Base-by-base conservation (phyloP, 805 yeast species). In the Cyberlindnera samutprakarnensis region DNA sequence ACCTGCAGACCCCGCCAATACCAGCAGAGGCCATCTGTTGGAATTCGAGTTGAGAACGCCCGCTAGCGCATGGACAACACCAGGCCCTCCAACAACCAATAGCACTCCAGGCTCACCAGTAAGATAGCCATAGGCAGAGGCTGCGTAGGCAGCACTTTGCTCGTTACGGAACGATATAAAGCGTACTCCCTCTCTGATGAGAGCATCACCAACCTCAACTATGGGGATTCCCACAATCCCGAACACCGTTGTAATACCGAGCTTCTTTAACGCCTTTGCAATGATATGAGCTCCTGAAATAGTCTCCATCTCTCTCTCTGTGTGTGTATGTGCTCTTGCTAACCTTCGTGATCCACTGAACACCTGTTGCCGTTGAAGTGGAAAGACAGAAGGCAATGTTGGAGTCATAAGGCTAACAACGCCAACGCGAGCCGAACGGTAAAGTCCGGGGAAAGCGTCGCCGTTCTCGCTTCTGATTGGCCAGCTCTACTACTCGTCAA, bases 151-250 rank as follows among this genome's bases (percentile, higher is more conserved):
- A 0, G 88, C 87, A 12, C 80, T 64, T 45, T 79, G 87, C 47
- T 79, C 87, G 51, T 79, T 79, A 38, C 87, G 59, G 49, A 78
- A 78, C 1, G 77, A 49, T 24, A 78, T 52, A 50, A 79, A 79
- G 35, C 59, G 55, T 37, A 80, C 68, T 2, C 78, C 82, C 12
- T 55, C 50, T 7, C 54, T 56, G 14, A 75, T 70, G 39, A 72
- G 59, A 1, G 77, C 72, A 34, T 78, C 79, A 13, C 85, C 86
- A 14, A 75, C 51, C 53, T 79, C 84, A 11, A 79, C 81, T 8
- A 79, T 75, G 1, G 88, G 88, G 28, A 79, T 79, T 0, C 87
- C 88, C 4, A 80, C 87, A 17, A 79, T 64, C 4, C 87, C 88
- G 53, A 79, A 79, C 2, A 78, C 70, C 10, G 64, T 66, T 18